A percentile compares a stretch with the other conserved stretches of the same genome.
phyloP scores from a whole-genome alignment of 345 rosid species.

The rapeseed (Brassica napus) region DNA sequence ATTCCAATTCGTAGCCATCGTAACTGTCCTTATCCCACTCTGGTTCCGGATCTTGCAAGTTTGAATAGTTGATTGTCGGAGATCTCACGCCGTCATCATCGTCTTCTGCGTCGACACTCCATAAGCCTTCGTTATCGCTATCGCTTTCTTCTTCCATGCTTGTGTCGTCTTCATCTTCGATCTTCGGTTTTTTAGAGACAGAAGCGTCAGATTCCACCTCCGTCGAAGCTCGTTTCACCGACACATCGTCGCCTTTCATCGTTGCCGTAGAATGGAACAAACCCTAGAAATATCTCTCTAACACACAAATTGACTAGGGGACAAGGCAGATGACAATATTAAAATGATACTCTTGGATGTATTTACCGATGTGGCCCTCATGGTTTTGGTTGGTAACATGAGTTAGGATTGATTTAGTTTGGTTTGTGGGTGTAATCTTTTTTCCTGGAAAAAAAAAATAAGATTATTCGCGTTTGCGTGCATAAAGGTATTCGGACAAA shows the following conservation, averaged over 20 bases:
- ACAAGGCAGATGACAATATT: too few species aligned
- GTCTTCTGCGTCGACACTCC: background rate
- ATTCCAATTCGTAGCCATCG: background rate
- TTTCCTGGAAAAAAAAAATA: too few species aligned
- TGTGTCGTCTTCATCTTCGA: background rate
- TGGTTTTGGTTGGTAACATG: too few species aligned
- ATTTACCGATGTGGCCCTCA: too few species aligned
- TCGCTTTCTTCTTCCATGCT: background rate
- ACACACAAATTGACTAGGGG: too few species aligned
- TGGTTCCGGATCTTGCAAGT: background rate
- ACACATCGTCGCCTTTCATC: background rate
- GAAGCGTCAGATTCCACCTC: too few species aligned
- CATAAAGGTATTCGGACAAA: too few species aligned
- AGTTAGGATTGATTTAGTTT: too few species aligned
- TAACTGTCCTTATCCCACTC: conserved; percentile 23
- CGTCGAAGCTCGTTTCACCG: background rate
- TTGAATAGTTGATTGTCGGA: background rate
- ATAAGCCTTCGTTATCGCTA: background rate
- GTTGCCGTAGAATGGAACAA: background rate
- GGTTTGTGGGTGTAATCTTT: too few species aligned
- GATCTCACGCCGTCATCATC: background rate
- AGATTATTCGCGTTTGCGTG: too few species aligned
- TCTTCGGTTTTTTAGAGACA: background rate
- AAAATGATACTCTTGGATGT: too few species aligned
- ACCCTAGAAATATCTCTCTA: background rate